Evolutionary conservation across 1,284 basidiomycete genomes (phyloP), one percentile per base, ranked within the genome.

Genomic region (Golubevia sp.): DNA sequence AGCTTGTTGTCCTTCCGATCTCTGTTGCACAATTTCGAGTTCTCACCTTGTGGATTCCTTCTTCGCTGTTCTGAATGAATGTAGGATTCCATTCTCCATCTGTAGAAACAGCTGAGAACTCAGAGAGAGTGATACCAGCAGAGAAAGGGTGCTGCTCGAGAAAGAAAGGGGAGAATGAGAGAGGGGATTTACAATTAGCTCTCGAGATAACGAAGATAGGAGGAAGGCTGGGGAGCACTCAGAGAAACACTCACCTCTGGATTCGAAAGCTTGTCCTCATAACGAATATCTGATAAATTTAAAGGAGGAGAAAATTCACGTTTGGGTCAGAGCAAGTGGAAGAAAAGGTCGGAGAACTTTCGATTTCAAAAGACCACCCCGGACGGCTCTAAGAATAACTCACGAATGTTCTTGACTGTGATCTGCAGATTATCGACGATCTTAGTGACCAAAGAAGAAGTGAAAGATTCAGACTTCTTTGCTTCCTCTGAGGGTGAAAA

Each of bases 361-460:
- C n/a, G n/a, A n/a, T n/a, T n/a, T n/a, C n/a, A n/a, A n/a, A n/a
- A n/a, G n/a, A n/a, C n/a, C n/a, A n/a, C n/a, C n/a, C n/a, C n/a
- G n/a, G n/a, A n/a, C n/a, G n/a, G n/a, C n/a, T n/a, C n/a, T n/a
- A n/a, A n/a, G n/a, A n/a, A n/a, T n/a, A n/a, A 34, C 30, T 34
- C 30, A 34, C 30, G 80, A 49, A 83, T 82, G 56, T 82, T 83
- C 55, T 76, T 73, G 65, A 99, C 90, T 18, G 93, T 95, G 48
- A 99, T 90, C 85, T 99, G 97, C 18, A 99, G 85, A 81, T 99
- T 99, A 85, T 99, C 97, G 72, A 99, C 89, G 66, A 99, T 90
- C 83, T 97, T 96, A 55, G 92, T 89, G 56, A 92, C 90, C 65
- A 99, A 86, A 20, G 94, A 94, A 55, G 92, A 88, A 72, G 92